Conservation (phyloP, 768 basidiomycete species). For the Gymnopilus junonius region DNA sequence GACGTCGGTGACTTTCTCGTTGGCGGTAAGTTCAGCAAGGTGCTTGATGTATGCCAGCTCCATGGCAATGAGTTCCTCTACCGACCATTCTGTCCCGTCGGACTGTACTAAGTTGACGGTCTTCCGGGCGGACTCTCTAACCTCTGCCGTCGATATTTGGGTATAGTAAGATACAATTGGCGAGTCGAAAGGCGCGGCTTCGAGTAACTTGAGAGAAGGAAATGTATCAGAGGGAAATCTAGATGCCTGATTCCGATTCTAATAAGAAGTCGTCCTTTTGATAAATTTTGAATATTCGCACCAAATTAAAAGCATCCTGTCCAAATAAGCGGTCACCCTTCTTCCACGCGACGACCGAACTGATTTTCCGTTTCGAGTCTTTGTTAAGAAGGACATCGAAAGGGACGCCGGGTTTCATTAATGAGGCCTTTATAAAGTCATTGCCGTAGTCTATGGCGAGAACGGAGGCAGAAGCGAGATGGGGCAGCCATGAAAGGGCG, state of each 20-base stretch:
- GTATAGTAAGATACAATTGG: slow-evolving; percentile 60
- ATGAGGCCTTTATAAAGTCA: slow-evolving; percentile 95
- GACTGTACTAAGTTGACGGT: slow-evolving; percentile 64
- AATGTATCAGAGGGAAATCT: slow-evolving; percentile 91
- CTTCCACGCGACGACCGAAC: slow-evolving; percentile 91
- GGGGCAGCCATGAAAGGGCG: slow-evolving; percentile 40
- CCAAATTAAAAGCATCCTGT: slow-evolving; percentile 85
- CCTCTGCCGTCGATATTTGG: slow-evolving; percentile 56
- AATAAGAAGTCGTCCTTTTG: slow-evolving; percentile 4
- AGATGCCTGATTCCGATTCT: slow-evolving; percentile 63
- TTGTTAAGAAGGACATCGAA: slow-evolving; percentile 97
- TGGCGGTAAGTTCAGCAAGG: slow-evolving; percentile 77
- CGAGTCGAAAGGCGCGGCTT: slow-evolving; percentile 70
- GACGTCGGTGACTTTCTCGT: slow-evolving; percentile 81
- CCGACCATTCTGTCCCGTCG: slow-evolving; percentile 73
- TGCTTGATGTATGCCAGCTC: slow-evolving; percentile 90
- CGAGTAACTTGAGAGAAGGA: slow-evolving; percentile 81
- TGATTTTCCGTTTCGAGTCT: slow-evolving; percentile 96
- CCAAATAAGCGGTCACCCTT: slow-evolving; percentile 89
- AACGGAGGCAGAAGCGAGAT: slow-evolving; percentile 67
- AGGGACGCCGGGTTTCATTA: slow-evolving; percentile 92
- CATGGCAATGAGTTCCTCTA: slow-evolving; percentile 94
- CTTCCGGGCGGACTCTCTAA: slow-evolving; percentile 58
- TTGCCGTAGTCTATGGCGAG: slow-evolving; percentile 98
- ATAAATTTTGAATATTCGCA: slow-evolving; percentile 43